Conservation (phyloP, 2,329 filamentous ascomycete genomes). For the Ceratocystis albifundus region DNA sequence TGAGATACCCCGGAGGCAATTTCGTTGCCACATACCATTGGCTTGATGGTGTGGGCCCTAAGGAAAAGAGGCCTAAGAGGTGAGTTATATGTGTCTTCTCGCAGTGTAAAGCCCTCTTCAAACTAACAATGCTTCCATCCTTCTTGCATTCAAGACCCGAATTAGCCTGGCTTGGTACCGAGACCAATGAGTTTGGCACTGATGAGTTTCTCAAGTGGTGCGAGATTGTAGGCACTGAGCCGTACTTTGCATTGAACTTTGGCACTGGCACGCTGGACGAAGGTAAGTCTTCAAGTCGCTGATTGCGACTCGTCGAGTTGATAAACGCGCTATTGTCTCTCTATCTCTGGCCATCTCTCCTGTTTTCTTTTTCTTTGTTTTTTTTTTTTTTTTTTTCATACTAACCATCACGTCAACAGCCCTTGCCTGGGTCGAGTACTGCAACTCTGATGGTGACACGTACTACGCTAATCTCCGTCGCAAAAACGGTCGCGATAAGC, state of each 20-base stretch:
- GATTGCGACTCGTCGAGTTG: not conserved
- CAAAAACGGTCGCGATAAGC: slow-evolving; percentile 61
- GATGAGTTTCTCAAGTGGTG: slow-evolving; percentile 83
- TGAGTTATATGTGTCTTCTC: slow-evolving; percentile 23
- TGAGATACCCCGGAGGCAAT: slow-evolving; percentile 74
- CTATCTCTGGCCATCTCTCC: not conserved
- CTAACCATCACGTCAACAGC: slow-evolving; percentile 27
- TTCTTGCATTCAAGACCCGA: slow-evolving; percentile 45
- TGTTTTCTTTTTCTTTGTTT: no score
- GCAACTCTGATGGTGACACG: slow-evolving; percentile 65
- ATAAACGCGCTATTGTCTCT: not conserved
- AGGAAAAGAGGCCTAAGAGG: slow-evolving; percentile 49
- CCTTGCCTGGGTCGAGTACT: slow-evolving; percentile 75
- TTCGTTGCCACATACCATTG: slow-evolving; percentile 80
- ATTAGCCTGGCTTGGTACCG: slow-evolving; percentile 65
- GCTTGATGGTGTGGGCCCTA: slow-evolving; percentile 67
- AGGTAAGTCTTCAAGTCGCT: slow-evolving; percentile 25
- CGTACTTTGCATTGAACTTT: slow-evolving; percentile 70
- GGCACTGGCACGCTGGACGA: slow-evolving; percentile 53
- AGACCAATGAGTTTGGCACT: slow-evolving; percentile 70
- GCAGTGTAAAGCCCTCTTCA: not conserved
- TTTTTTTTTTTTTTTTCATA: no score
- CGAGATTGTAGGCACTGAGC: slow-evolving; percentile 58
- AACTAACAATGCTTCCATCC: not conserved
- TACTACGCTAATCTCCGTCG: slow-evolving; percentile 73